Base-by-base conservation (phyloP, 2,329 filamentous ascomycete genomes). In the Aureobasidium sp. region DNA sequence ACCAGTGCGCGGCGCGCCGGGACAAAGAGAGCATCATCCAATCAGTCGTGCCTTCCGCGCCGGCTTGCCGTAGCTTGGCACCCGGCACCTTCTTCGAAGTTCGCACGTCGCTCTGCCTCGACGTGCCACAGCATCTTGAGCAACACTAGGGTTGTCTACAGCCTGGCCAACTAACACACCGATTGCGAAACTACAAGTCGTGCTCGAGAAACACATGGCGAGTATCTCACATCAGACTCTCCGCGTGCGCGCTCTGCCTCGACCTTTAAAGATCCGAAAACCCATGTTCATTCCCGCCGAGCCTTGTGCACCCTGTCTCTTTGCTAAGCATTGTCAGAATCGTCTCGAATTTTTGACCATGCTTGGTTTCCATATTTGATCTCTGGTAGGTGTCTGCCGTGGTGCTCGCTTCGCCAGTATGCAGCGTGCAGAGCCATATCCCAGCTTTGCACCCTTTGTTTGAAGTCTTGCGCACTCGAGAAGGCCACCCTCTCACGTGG, bases 51-150 rank as follows among this genome's bases (percentile, higher is more conserved):
- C 27, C 55, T 41, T 12, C 42, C 34, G 31, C 15, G 39, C 57
- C 57, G 57, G 45, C 45, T 49, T 59, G 44, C 44, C 41, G 41
- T 9, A 25, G 55, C 55, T 59, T 59, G 55, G 55, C 42, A 48
- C 55, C 55, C 55, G 42, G 55, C 57, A 49, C 9, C 57, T 51
- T 42, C 36, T 42, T 60, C 9, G 31, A 34, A 34, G 31, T 34
- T 34, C 34, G 45, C 45, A 42, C 45, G 57, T 60, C 51, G 57
- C 57, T 60, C 44, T 58, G 53, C 39, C 31, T 39, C 31, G 15
- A 58, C 42, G 42, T 58, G 31, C 25, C 41, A 47, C 55, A 36
- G 14, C 53, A 58, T 37, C 20, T 48, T 37, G 55, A 48, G 55
- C 55, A 44, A 58, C 55, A 47, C 20, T 31, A 48, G 27, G 12